phyloP scores from a whole-genome alignment of 768 basidiomycete genomes.

The Phlebiopsis gigantea region DNA sequence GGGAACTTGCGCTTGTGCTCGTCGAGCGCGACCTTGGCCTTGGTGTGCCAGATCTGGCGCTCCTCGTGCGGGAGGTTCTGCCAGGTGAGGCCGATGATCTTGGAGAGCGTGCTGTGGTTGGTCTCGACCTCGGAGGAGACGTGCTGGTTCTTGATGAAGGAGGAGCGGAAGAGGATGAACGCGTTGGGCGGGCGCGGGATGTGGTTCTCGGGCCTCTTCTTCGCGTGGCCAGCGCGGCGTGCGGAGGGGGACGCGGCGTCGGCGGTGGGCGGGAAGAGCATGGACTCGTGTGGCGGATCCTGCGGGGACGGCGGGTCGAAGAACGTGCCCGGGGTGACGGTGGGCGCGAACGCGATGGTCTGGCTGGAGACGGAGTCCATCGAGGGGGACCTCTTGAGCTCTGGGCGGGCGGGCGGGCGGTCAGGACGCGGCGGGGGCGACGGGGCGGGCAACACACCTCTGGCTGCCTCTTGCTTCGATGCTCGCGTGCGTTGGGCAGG shows the following conservation, averaged over 20 bases:
- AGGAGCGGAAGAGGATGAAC: slow-evolving; percentile 82
- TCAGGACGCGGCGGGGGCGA: not conserved
- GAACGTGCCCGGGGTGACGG: slow-evolving; percentile 53
- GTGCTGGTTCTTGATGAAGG: slow-evolving; percentile 74
- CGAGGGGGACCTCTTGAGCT: slow-evolving; percentile 42
- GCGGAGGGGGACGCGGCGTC: slow-evolving; percentile 21
- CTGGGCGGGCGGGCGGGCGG: slow-evolving; percentile 11
- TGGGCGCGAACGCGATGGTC: slow-evolving; percentile 52
- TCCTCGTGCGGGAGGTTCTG: slow-evolving; percentile 72
- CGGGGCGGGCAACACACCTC: slow-evolving; percentile 28
- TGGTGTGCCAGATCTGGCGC: slow-evolving; percentile 70
- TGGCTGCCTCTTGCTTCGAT: slow-evolving; percentile 29
- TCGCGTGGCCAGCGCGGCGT: slow-evolving; percentile 40
- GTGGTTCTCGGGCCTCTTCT: slow-evolving; percentile 69
- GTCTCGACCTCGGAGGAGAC: slow-evolving; percentile 76
- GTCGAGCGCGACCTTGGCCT: slow-evolving; percentile 66
- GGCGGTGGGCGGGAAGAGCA: slow-evolving; percentile 52
- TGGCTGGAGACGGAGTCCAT: slow-evolving; percentile 34
- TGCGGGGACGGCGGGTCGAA: slow-evolving; percentile 39
- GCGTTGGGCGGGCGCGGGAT: slow-evolving; percentile 84
- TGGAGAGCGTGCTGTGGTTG: slow-evolving; percentile 77
- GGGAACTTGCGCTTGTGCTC: slow-evolving; percentile 76
- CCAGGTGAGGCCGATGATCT: slow-evolving; percentile 84
- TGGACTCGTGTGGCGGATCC: slow-evolving; percentile 34
- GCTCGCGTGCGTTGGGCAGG: slow-evolving; percentile 42